Conservation (phyloP, 345 rosid genomes). For the Citrus trifoliata region DNA sequence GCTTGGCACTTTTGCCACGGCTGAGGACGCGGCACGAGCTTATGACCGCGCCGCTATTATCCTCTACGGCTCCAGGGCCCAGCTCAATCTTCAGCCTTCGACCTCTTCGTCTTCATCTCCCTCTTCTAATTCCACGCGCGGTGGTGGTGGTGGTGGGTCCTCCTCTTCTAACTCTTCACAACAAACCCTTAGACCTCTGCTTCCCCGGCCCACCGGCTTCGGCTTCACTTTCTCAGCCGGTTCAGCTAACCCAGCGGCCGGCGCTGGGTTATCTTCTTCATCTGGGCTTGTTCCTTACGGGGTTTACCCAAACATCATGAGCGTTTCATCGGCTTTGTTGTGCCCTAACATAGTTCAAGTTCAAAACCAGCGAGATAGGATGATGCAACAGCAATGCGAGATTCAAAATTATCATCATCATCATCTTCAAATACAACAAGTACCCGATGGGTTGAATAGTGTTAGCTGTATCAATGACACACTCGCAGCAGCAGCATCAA, state of each 20-base stretch:
- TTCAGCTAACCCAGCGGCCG: constrained; percentile 7
- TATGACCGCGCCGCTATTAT: constrained; percentile 80
- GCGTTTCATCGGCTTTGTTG: constrained; percentile 24
- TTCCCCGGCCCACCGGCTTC: constrained; percentile 72
- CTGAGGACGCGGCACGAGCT: constrained; percentile 88
- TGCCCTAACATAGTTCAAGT: constrained; percentile 26
- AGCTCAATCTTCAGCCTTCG: constrained; percentile 56
- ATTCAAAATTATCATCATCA: constrained; percentile 15
- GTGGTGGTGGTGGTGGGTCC: constrained; percentile 20
- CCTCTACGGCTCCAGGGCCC: constrained; percentile 74
- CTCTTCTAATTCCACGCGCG: constrained; percentile 36
- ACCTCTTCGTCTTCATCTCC: constrained; percentile 33
- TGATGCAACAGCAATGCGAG: constrained; percentile 8
- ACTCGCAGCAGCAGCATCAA: background rate
- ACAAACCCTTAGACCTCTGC: constrained; percentile 79
- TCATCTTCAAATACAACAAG: background rate
- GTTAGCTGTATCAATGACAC: background rate
- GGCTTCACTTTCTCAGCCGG: constrained; percentile 20
- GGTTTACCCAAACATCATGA: constrained; percentile 11
- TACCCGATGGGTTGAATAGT: background rate
- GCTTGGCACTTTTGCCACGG: constrained; percentile 84
- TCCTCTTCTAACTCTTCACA: constrained; percentile 51
- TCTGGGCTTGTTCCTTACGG: constrained; percentile 23
- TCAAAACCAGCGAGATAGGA: constrained; percentile 26
- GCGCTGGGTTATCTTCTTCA: constrained; percentile 6